Evolutionary conservation across 352 stramenopile species (phyloP).

Genomic region (Peronospora destructor): DNA sequence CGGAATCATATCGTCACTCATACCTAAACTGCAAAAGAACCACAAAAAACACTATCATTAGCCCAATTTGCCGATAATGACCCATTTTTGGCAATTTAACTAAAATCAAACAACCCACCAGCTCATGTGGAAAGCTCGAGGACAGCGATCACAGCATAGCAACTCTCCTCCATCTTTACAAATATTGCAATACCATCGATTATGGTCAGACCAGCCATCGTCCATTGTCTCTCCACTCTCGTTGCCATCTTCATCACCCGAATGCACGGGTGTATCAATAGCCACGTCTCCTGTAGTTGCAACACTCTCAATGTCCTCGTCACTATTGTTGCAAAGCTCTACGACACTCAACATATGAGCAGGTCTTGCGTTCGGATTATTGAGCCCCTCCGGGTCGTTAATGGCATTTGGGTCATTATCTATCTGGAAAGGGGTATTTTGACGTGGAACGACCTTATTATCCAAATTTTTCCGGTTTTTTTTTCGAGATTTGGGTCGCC

Average conservation of each 20-base stretch:
- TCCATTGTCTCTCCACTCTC: conserved; percentile 43
- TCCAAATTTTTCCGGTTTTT: conserved; percentile 22
- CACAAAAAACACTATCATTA: conserved; percentile 1
- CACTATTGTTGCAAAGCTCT: conserved; percentile 62
- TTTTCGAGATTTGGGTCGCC: conserved; percentile 7
- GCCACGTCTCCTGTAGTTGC: conserved; percentile 25
- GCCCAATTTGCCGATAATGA: background rate
- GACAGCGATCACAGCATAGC: conserved; percentile 89
- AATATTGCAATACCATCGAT: conserved; percentile 88
- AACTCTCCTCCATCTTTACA: conserved; percentile 86
- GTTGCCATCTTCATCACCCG: conserved; percentile 32
- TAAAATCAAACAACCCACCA: conserved; percentile 31
- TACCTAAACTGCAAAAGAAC: conserved; percentile 46
- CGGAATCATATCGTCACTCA: conserved; percentile 68
- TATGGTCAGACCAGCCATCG: conserved; percentile 80
- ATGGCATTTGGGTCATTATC: background rate
- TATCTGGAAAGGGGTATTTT: background rate
- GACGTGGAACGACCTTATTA: conserved; percentile 2
- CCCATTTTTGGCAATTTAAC: no score
- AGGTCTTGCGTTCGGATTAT: conserved; percentile 11
- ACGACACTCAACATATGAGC: conserved; percentile 73
- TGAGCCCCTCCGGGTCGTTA: conserved; percentile 1
- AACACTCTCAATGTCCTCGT: conserved; percentile 37
- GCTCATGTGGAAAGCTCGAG: conserved; percentile 89
- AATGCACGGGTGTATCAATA: conserved; percentile 30